Percentiles rank a stretch among this genome's conserved stretches.
These are phyloP conservation scores for Aspergillus calidoustus DNA, from an alignment of 2,329 filamentous ascomycete species.

Conservation along the genomic window DNA sequence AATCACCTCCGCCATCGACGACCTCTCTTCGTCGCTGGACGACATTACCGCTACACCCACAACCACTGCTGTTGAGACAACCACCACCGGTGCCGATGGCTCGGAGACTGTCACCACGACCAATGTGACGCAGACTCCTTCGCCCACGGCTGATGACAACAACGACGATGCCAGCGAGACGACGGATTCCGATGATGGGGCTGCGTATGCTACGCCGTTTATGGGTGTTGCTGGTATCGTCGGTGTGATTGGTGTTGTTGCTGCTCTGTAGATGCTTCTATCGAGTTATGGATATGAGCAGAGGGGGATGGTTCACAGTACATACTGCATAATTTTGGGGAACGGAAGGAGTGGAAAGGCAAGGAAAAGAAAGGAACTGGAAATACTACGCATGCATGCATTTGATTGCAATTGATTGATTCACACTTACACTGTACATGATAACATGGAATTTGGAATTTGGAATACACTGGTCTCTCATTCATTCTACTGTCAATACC, in stretches of 20 bases:
- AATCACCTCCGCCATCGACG: not conserved
- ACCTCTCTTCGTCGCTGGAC: conserved; percentile 1
- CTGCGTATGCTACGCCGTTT: conserved; percentile 25
- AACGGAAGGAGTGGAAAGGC: too few species aligned
- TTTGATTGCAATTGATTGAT: not conserved
- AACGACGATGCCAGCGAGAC: conserved; percentile 13
- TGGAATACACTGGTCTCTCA: not conserved
- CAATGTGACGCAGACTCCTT: conserved; percentile 24
- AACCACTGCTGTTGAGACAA: not conserved
- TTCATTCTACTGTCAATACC: not conserved
- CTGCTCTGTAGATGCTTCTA: conserved; percentile 29
- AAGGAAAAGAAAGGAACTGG: too few species aligned
- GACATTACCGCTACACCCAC: not conserved
- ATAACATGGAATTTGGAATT: not conserved
- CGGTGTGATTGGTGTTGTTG: conserved; percentile 38
- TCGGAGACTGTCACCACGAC: conserved; percentile 25
- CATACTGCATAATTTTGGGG: not conserved
- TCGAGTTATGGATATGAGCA: not conserved
- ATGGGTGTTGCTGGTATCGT: conserved; percentile 29
- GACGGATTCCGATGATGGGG: conserved; percentile 25
- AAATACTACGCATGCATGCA: too few species aligned
- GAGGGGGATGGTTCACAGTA: not conserved
- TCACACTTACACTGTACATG: not conserved
- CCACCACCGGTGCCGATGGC: conserved; percentile 2
- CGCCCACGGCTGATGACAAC: conserved; percentile 1